Conservation (phyloP, 208 protist genomes). For the Trypanosoma avium region DNA sequence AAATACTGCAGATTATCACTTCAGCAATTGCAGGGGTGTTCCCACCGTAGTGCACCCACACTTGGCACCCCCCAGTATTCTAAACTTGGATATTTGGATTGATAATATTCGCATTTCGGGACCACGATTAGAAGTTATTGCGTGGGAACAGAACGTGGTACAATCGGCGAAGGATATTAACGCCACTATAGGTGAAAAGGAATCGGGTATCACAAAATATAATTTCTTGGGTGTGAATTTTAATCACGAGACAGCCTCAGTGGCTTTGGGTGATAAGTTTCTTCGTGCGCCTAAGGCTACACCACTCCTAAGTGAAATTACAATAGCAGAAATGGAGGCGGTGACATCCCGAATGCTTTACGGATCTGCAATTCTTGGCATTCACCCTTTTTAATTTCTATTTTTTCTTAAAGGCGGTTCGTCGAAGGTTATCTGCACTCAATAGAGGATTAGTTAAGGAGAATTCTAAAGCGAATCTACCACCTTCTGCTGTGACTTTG, state of each 20-base stretch:
- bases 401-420: background rate
- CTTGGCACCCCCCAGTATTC: background rate
- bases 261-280: background rate
- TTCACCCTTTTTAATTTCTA: background rate
- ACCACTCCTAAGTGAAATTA: background rate
- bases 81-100: conserved; percentile 29
- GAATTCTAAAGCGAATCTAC: background rate
- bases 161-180: background rate
- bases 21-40: conserved; percentile 23
- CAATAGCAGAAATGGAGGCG: background rate
- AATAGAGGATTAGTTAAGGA: background rate
- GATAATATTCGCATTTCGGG: conserved; percentile 37
- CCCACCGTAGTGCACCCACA: background rate
- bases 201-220: background rate
- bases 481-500: background rate
- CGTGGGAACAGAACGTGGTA: background rate
- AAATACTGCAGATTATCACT: conserved; percentile 32
- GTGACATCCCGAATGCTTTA: background rate
- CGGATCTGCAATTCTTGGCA: background rate
- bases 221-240: background rate
- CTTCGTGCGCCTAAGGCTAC: background rate
- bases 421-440: background rate
- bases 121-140: background rate
- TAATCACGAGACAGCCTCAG: background rate
- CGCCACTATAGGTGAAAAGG: background rate